A percentile compares a stretch with the other conserved stretches of the same genome.
Conservation (phyloP, 2,329 filamentous ascomycete species). For the Cryphonectria carpinicola region DNA sequence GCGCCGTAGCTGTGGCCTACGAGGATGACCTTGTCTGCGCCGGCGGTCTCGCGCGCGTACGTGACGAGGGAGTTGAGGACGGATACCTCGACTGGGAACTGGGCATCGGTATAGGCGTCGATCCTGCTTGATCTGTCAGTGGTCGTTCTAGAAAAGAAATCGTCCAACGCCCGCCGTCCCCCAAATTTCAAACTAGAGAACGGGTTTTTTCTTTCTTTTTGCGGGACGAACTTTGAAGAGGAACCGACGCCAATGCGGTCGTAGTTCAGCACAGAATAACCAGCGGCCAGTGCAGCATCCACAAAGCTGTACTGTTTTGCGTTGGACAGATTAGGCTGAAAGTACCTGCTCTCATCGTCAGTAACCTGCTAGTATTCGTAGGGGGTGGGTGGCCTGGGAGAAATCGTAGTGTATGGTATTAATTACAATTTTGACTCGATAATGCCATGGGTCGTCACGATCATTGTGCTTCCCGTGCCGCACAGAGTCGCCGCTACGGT, state of each 20-base stretch:
- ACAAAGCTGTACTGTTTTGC: conserved; percentile 35
- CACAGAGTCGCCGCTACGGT: conserved; percentile 36
- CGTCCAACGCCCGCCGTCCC: no score
- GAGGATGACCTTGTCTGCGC: conserved; percentile 36
- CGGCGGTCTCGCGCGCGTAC: conserved; percentile 32
- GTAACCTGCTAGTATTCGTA: not conserved
- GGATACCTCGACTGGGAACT: conserved; percentile 39
- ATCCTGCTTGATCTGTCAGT: conserved; percentile 28
- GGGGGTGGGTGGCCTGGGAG: not conserved
- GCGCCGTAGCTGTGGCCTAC: conserved; percentile 39
- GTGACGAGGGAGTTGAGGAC: conserved; percentile 36
- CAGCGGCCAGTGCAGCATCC: conserved; percentile 35
- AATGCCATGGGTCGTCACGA: conserved; percentile 38
- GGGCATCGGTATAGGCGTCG: conserved; percentile 34
- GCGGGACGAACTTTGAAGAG: conserved; percentile 35
- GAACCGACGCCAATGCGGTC: conserved; percentile 40
- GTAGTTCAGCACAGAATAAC: conserved; percentile 39
- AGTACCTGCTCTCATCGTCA: conserved; percentile 33
- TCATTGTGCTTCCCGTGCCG: conserved; percentile 33
- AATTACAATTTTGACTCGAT: conserved; percentile 39
- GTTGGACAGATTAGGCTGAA: conserved; percentile 32
- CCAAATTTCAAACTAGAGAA: not conserved
- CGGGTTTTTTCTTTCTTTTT: no score
- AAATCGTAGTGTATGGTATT: conserved; percentile 8
- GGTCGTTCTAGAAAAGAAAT: not conserved